These are phyloP conservation scores for Heliamphora ciliata DNA, from an alignment of 179 eudicot genomes.

Conservation along the genomic window DNA sequence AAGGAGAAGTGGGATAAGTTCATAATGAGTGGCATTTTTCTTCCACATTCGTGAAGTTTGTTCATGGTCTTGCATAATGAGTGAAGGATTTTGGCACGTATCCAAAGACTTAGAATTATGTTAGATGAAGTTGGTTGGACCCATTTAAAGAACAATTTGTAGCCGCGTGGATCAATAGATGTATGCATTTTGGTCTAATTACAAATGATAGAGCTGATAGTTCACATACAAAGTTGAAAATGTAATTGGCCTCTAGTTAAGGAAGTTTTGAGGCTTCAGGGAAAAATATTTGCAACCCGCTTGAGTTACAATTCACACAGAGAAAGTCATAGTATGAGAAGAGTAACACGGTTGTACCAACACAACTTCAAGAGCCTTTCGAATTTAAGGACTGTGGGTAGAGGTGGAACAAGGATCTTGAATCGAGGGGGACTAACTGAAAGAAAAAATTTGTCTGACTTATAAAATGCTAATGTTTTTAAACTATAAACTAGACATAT, in stretches of 20 bases:
- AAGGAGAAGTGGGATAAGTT: conserved; percentile 2
- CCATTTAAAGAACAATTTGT: neutral
- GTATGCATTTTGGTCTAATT: neutral
- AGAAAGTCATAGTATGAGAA: neutral
- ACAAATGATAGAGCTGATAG: neutral
- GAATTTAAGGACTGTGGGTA: neutral
- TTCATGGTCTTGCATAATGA: neutral
- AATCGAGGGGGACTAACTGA: too few relatives aligned
- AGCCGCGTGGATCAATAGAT: neutral
- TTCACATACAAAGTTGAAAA: neutral
- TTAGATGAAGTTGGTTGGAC: neutral
- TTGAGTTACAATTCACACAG: neutral
- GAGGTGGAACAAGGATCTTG: too few relatives aligned
- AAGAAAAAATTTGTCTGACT: too few relatives aligned
- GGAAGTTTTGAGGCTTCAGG: neutral
- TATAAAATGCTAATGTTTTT: too few relatives aligned
- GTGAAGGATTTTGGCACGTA: neutral
- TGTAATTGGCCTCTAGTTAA: neutral
- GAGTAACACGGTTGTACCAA: neutral
- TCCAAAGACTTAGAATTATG: neutral
- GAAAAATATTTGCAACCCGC: neutral
- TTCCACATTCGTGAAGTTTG: neutral
- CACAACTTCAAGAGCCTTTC: neutral
- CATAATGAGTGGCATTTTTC: neutral
- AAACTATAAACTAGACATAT: too few relatives aligned